phyloP scores from a whole-genome alignment of 768 basidiomycete genomes.

The Albatrellus ellisii region DNA sequence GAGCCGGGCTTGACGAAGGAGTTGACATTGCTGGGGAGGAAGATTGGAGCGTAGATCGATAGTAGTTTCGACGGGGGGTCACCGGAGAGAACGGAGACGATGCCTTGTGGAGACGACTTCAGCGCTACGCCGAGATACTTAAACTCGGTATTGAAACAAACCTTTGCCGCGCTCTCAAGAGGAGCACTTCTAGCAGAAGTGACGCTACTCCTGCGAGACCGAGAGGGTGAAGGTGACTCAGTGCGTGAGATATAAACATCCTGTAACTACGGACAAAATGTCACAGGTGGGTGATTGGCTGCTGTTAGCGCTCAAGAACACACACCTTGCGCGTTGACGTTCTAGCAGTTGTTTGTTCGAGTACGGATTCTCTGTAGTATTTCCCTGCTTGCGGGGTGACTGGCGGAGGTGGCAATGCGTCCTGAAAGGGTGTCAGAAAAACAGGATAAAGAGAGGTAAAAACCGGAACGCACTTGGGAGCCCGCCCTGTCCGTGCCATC shows the following conservation, averaged over 20 bases:
- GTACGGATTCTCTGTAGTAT: constrained; percentile 13
- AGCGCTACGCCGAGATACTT: constrained; percentile 16
- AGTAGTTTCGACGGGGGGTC: constrained; percentile 32
- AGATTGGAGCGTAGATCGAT: constrained; percentile 37
- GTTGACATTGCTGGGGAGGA: constrained; percentile 51
- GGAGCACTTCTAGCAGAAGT: constrained; percentile 12
- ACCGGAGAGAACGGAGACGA: constrained; percentile 28
- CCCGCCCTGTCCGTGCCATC: background rate
- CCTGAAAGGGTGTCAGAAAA: constrained; percentile 22
- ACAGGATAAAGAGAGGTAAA: too few relatives aligned
- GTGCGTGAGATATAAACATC: constrained; percentile 6
- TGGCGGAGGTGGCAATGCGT: constrained; percentile 28
- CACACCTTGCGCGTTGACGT: constrained; percentile 7
- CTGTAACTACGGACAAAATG: background rate
- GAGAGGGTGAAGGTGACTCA: constrained; percentile 13
- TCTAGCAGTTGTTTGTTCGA: constrained; percentile 11
- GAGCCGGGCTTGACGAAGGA: constrained; percentile 50
- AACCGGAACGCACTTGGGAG: constrained; percentile 10
- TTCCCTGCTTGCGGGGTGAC: constrained; percentile 10
- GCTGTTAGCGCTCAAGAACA: background rate
- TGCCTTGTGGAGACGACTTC: constrained; percentile 16
- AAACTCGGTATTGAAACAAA: constrained; percentile 18
- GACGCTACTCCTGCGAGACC: constrained; percentile 10
- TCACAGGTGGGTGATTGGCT: too few relatives aligned
- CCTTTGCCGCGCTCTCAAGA: constrained; percentile 19